Conservation (phyloP, 345 rosid genomes). For the Hirschfeldia incana region DNA sequence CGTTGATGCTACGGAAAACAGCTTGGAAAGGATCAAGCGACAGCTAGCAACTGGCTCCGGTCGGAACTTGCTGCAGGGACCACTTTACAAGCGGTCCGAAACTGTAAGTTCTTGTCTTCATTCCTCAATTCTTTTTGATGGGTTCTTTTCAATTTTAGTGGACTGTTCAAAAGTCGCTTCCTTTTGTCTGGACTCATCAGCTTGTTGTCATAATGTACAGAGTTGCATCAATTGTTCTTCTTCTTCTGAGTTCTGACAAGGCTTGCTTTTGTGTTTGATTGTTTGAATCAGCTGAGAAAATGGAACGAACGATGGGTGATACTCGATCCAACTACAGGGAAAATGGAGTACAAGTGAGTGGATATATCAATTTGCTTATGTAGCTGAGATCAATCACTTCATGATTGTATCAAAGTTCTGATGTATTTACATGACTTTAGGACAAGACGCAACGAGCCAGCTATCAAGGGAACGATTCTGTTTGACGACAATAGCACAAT, state of each 20-base stretch:
- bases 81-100: slow-evolving; percentile 98
- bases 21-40: slow-evolving; percentile 96
- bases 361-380: not conserved
- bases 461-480: slow-evolving; percentile 73
- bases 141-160: slow-evolving; percentile 6
- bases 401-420: not conserved
- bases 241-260: not conserved
- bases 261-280: slow-evolving; percentile 9
- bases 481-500: slow-evolving; percentile 94
- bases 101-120: slow-evolving; percentile 49
- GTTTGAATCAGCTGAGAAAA: slow-evolving; percentile 70
- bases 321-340: slow-evolving; percentile 94
- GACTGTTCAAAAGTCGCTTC: slow-evolving; percentile 2
- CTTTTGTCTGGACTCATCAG: not conserved
- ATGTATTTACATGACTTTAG: slow-evolving; percentile 40
- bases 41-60: slow-evolving; percentile 95
- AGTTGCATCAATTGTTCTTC: not conserved
- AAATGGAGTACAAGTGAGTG: slow-evolving; percentile 92
- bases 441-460: slow-evolving; percentile 85
- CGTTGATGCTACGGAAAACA: slow-evolving; percentile 64
- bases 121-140: not conserved
- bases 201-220: not conserved
- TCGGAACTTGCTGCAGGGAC: slow-evolving; percentile 86
- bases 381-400: not conserved
- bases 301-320: slow-evolving; percentile 99